A percentile compares a stretch with the other conserved stretches of the same genome.
Conservation (phyloP, 1,284 basidiomycete genomes). For the Irpex lacteus region DNA sequence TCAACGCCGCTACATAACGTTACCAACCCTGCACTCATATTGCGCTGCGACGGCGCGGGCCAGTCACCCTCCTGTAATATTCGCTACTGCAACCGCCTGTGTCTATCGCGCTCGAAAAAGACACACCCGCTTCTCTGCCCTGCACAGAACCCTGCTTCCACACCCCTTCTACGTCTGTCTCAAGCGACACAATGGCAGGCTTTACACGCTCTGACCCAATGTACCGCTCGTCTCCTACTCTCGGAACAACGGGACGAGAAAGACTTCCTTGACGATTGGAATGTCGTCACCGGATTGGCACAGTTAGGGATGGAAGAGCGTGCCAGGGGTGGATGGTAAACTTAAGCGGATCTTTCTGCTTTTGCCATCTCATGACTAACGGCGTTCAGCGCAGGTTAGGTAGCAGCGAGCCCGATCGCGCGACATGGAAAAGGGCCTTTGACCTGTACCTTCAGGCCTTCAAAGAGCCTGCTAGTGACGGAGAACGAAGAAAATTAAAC, state of each 20-base stretch:
- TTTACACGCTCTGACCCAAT: constrained; percentile 68
- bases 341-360: constrained; percentile 15
- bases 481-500: constrained; percentile 56
- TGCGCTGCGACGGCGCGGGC: constrained; percentile 42
- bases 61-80: constrained; percentile 49
- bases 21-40: constrained; percentile 29
- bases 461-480: constrained; percentile 43
- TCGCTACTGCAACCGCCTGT: constrained; percentile 79
- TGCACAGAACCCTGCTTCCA: constrained; percentile 67
- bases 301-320: constrained; percentile 67
- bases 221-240: constrained; percentile 62
- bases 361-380: neutral
- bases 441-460: constrained; percentile 57
- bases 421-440: constrained; percentile 62
- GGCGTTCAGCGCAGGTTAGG: constrained; percentile 15
- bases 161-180: constrained; percentile 59
- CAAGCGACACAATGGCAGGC: constrained; percentile 67
- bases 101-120: constrained; percentile 56
- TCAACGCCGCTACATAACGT: constrained; percentile 57
- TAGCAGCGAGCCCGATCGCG: constrained; percentile 51
- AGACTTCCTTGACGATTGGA: constrained; percentile 45
- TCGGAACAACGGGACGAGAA: constrained; percentile 45
- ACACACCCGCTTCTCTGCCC: constrained; percentile 76
- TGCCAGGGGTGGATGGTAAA: constrained; percentile 50
- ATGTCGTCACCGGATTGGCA: constrained; percentile 50